Conservation (phyloP, 805 yeast genomes). For the Nakazawaea sp. region DNA sequence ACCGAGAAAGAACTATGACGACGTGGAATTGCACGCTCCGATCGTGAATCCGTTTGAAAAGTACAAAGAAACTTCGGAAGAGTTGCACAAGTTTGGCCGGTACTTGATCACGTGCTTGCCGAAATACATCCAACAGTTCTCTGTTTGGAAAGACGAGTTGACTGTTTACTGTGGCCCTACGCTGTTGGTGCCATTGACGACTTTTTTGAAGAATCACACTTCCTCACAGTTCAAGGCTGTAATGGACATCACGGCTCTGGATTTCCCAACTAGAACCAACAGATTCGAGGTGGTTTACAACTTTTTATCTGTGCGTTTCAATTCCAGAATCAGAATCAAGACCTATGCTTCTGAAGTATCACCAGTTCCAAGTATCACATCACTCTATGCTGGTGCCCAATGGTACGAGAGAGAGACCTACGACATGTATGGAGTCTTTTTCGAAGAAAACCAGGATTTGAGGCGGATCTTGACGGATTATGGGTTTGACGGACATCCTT, state of each 20-base stretch:
- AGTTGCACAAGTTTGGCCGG: constrained; percentile 74
- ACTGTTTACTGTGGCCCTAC: constrained; percentile 69
- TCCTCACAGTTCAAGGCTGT: constrained; percentile 74
- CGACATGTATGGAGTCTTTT: constrained; percentile 81
- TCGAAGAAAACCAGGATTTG: constrained; percentile 84
- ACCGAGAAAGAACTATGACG: constrained; percentile 23
- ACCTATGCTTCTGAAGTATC: constrained; percentile 81
- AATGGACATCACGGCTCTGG: constrained; percentile 81
- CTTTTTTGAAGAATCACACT: constrained; percentile 71
- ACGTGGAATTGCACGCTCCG: constrained; percentile 32
- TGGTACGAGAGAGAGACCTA: constrained; percentile 91
- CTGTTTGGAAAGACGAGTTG: constrained; percentile 89
- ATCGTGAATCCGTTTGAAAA: constrained; percentile 74
- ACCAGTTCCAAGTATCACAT: constrained; percentile 75
- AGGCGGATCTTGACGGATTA: constrained; percentile 88
- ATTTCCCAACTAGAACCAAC: constrained; percentile 76
- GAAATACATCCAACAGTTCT: constrained; percentile 73
- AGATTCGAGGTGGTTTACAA: constrained; percentile 87
- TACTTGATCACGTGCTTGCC: constrained; percentile 76
- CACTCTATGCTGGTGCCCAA: constrained; percentile 71
- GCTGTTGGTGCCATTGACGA: constrained; percentile 64
- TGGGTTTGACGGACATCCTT: constrained; percentile 89
- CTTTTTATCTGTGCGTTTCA: constrained; percentile 71
- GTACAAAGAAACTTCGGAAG: constrained; percentile 59
- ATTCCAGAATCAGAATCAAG: constrained; percentile 82